Evolutionary conservation across 371 early-diverging fungal species (phyloP), one percentile per base, ranked within the genome.

Genomic region (Apophysomyces sp.): DNA sequence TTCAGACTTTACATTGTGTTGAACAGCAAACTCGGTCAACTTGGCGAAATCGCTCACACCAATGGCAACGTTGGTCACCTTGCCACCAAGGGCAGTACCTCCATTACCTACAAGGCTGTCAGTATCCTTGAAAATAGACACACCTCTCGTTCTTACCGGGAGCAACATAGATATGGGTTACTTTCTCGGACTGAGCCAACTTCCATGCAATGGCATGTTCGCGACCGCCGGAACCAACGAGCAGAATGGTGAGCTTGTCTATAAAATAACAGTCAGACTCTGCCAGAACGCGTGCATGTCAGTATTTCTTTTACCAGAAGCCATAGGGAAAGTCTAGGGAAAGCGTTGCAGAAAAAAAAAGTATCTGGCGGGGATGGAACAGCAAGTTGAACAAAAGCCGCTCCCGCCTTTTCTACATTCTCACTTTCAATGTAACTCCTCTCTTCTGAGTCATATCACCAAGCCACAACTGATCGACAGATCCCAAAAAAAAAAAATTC

Each of bases 131-230:
- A 67, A 11, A 74, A 30, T n/a, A 15, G 27, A 24, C 39, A 60
- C 24, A 11, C 53, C 13, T 37, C 31, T 34, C 2, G 53, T 12
- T 16, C 70, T 66, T 83, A 90, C 94, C 97, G 30, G 98, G 98
- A 30, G 95, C 94, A 31, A 97, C 95, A 80, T 80, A 97, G 68
- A 98, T 86, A 67, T 85, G 86, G 58, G 78, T 74, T 39, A 97
- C 94, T 61, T 62, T 74, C 21, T 82, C 67, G 29, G 92, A 91
- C 76, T 93, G 89, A 34, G 93, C 85, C 13, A 98, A 83, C 51
- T 88, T 89, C 94, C 95, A 93, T 32, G 94, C 95, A 60, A 98
- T 86, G 63, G 98, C 96, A 71, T 98, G 96, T 73, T 98, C 98
- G 56, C 98, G 94, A 52, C 98, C 98, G 58, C 98, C 98, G 63